Evolutionary conservation across 208 protist species (phyloP), one percentile per base, ranked within the genome.

Genomic region (Wallacemonas sp.): DNA sequence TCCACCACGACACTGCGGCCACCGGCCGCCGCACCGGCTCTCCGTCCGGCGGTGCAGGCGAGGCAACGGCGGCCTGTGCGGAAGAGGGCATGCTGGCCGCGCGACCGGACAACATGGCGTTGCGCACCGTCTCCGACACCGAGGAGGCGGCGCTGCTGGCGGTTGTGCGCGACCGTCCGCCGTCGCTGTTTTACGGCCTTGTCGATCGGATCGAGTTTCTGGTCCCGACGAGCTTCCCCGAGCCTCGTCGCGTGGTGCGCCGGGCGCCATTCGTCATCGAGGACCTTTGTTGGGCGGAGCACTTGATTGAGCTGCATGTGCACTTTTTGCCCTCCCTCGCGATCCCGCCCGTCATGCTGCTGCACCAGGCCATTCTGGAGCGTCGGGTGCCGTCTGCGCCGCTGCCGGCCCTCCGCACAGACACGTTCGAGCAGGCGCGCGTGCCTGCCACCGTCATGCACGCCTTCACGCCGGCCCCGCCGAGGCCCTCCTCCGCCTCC

Each of bases 281-380:
- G 18, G 90, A 95, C 54, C 75, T 89, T 39, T 88, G 81, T 28
- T 95, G 90, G 90, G 90, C 90, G 23, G 84, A 91, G 59, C 90
- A 95, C 69, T 28, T 82, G 29, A 73, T 95, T 18, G 90, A 95
- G 62, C 69, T 89, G 49, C 76, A 84, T 39, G 49, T 95, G 10
- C 65, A 89, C 69, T 95, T 93, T 67, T 61, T 62, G 14, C 75
- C 80, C 3, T 64, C 64, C 22, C 79, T 93, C 29, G 67, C 57
- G 38, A 84, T 93, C 11, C 75, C 74, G 0, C 85, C 87, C 4
- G 72, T 84, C 16, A 79, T 74, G 52, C 36, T 91, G 16, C 57
- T 79, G 11, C 85, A 91, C 45, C 82, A 83, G 36, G 84, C 77
- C 1, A 67, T 79, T 16, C 73, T 92, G 22, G 72, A 88, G 45